Base-by-base conservation (phyloP, 768 basidiomycete species). In the Rhizopogon roseolus region DNA sequence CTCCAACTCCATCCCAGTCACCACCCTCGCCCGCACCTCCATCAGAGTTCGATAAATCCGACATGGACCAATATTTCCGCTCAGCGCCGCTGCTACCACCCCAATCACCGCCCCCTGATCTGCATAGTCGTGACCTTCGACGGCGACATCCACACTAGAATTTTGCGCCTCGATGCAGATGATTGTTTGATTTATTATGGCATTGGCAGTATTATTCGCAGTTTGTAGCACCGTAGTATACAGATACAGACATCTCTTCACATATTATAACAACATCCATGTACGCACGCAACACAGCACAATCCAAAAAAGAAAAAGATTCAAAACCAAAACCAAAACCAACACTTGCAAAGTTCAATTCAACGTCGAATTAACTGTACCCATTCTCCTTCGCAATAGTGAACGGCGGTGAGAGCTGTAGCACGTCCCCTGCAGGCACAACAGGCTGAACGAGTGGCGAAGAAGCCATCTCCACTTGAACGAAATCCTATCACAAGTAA, bases 41-140 rank as follows among this genome's bases (percentile, higher is more conserved):
- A n/a, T 77, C 76, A 38, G 81, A 82, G 42, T 88, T 88, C 55
- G 85, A 88, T 57, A 79, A 73, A 39, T 80, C 80, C 10, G 88
- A 90, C 62, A 84, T 90, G 73, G 88, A 90, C 55, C 76, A 77
- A 46, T 90, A 90, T 69, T 90, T 90, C 67, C 78, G 81, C 49
- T 60, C 45, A 2, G 29, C 32, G 14, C 32, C 32, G 9, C 4
- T 17, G 14, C 17, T 17, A 17, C 22, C 22, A 22, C 22, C 22
- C 22, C 22, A 22, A 22, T 22, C 22, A 22, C 22, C 3, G 3
- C 10, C 44, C 29, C 29, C 44, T 2, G 53, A 57, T 40, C 57
- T 56, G 36, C 64, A 61, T 39, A 57, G 58, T 8, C 55, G 58
- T 37, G 62, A 63, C 46, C 51, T 65, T 28, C 62, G 61, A 32